Evolutionary conservation across 495 filamentous ascomycete species (phyloP).

Genomic region (Rhypophila decipiens): DNA sequence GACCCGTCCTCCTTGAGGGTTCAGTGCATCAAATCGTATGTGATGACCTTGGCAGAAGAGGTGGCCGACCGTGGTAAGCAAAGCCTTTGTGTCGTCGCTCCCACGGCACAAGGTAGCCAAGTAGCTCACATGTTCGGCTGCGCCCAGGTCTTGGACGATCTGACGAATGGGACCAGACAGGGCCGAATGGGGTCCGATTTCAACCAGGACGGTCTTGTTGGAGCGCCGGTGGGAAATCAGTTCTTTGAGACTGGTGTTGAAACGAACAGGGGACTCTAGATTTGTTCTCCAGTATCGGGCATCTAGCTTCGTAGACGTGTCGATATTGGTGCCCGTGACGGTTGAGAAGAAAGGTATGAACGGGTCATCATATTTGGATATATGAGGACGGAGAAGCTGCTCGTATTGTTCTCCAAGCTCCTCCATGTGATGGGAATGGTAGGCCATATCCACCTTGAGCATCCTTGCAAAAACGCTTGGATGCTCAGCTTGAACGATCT

Average conservation of each 20-base stretch:
- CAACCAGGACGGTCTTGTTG: constrained; percentile 35
- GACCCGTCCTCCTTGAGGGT: background rate
- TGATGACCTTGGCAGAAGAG: constrained; percentile 21
- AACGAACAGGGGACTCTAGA: constrained; percentile 5
- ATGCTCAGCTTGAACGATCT: constrained; percentile 1
- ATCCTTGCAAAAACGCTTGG: constrained; percentile 11
- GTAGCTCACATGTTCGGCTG: constrained; percentile 17
- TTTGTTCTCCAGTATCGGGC: constrained; percentile 2
- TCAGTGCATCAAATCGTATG: constrained; percentile 16
- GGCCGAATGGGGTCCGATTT: constrained; percentile 54
- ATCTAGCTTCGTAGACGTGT: constrained; percentile 20
- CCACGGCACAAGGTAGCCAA: constrained; percentile 21
- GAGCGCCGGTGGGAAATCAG: constrained; percentile 42
- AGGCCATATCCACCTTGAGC: constrained; percentile 27
- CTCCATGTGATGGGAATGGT: constrained; percentile 17
- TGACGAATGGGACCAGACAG: constrained; percentile 44
- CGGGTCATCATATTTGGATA: background rate
- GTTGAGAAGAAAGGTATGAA: background rate
- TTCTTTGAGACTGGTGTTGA: constrained; percentile 8
- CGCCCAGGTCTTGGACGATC: constrained; percentile 19
- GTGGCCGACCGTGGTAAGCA: constrained; percentile 25
- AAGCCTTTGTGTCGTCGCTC: constrained; percentile 14
- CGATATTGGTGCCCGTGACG: background rate
- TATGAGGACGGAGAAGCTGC: background rate
- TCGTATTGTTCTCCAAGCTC: background rate